Conservation (phyloP, 2,329 filamentous ascomycete species). For the Penicillium sp. region DNA sequence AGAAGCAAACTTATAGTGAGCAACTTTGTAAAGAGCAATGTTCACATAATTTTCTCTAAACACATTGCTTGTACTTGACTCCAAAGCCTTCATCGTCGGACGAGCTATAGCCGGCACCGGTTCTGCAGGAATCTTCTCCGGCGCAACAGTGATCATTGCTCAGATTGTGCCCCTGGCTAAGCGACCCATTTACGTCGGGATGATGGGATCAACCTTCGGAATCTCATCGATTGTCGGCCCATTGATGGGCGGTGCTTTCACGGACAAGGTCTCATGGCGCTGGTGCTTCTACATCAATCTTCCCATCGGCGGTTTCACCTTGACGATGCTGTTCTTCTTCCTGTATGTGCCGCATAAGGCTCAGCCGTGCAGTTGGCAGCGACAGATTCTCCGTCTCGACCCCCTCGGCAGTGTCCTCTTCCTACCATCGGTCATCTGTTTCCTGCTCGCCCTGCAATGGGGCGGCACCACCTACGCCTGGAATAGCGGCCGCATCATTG, state of each 20-base stretch:
- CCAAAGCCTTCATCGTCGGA: constrained; percentile 37
- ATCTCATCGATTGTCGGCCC: constrained; percentile 51
- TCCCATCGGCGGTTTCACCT: constrained; percentile 42
- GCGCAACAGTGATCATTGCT: constrained; percentile 30
- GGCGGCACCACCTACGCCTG: constrained; percentile 25
- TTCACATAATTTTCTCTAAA: no score
- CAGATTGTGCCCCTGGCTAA: constrained; percentile 54
- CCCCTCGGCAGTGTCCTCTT: constrained; percentile 38
- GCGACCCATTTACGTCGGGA: constrained; percentile 45
- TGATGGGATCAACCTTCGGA: constrained; percentile 60
- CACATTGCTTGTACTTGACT: no score
- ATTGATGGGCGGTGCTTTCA: constrained; percentile 49
- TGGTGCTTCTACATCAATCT: constrained; percentile 51
- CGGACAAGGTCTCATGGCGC: constrained; percentile 42
- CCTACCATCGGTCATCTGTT: constrained; percentile 24
- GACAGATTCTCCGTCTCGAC: constrained; percentile 46
- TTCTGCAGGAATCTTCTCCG: constrained; percentile 38
- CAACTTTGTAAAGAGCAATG: no score
- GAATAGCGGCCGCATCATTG: constrained; percentile 26
- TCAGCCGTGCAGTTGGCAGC: constrained; percentile 25
- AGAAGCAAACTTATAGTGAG: no score
- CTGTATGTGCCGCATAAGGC: constrained; percentile 41
- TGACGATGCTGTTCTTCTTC: constrained; percentile 52
- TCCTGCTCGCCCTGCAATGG: constrained; percentile 29
- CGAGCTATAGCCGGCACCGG: constrained; percentile 41